Percentiles rank a stretch among this genome's conserved stretches.
These are phyloP conservation scores for Talaromyces sp. DNA, from an alignment of 2,329 filamentous ascomycete species.

Conservation along the genomic window DNA sequence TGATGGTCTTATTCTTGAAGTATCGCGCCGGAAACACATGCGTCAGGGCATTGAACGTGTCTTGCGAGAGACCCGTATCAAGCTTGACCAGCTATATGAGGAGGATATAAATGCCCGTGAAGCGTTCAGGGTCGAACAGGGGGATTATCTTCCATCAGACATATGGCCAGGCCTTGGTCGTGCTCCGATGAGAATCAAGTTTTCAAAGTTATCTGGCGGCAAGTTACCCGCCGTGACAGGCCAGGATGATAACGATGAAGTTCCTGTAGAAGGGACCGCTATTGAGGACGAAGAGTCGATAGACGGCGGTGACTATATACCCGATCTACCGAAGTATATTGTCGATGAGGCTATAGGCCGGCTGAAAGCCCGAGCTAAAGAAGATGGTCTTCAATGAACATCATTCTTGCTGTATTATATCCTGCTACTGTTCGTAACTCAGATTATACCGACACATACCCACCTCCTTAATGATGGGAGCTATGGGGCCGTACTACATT, in stretches of 20 bases:
- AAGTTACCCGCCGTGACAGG: conserved; percentile 24
- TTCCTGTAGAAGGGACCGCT: conserved; percentile 4
- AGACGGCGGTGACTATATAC: conserved; percentile 38
- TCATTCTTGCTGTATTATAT: background rate
- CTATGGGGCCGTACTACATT: no score
- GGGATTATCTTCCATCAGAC: conserved; percentile 81
- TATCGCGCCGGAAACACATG: conserved; percentile 68
- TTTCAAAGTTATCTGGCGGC: conserved; percentile 35
- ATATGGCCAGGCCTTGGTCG: conserved; percentile 73
- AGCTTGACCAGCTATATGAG: conserved; percentile 70
- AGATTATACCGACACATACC: background rate
- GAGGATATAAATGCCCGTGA: conserved; percentile 71
- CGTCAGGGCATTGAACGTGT: conserved; percentile 72
- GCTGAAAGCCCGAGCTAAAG: conserved; percentile 32
- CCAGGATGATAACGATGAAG: conserved; percentile 16
- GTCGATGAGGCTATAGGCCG: conserved; percentile 44
- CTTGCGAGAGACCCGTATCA: conserved; percentile 72
- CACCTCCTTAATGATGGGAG: no score
- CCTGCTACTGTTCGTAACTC: background rate
- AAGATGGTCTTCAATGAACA: conserved; percentile 19
- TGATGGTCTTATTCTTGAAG: conserved; percentile 77
- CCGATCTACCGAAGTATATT: conserved; percentile 40
- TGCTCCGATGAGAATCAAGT: conserved; percentile 51
- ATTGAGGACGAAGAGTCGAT: conserved; percentile 17
- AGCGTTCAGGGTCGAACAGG: conserved; percentile 74